phyloP scores from a whole-genome alignment of 2,329 filamentous ascomycete species.

The Colletotrichum scovillei region DNA sequence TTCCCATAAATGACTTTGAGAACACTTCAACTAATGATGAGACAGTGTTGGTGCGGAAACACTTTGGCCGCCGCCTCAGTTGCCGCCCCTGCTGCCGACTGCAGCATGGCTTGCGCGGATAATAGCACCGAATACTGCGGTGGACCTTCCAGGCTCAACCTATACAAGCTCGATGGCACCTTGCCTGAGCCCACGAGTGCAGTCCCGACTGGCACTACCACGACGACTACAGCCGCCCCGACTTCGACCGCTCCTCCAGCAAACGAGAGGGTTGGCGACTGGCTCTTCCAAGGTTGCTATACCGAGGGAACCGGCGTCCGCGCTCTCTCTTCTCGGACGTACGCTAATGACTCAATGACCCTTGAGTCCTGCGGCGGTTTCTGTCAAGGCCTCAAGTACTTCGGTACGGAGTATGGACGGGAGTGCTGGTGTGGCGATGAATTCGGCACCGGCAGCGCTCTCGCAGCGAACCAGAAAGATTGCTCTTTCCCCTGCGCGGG shows the following conservation, averaged over 20 bases:
- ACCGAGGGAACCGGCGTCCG: conserved; percentile 46
- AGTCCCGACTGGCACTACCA: background rate
- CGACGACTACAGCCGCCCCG: background rate
- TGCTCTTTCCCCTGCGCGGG: conserved; percentile 49
- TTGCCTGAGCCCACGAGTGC: conserved; percentile 10
- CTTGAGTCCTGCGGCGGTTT: conserved; percentile 47
- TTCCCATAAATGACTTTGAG: too few species aligned
- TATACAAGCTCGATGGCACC: conserved; percentile 43
- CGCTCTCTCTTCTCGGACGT: conserved; percentile 43
- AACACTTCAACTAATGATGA: background rate
- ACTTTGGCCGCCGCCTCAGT: conserved; percentile 42
- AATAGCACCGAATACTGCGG: conserved; percentile 52
- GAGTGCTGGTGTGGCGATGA: conserved; percentile 53
- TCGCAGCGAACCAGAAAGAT: conserved; percentile 44
- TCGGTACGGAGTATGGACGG: conserved; percentile 48
- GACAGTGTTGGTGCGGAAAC: conserved; percentile 52
- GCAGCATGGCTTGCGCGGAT: conserved; percentile 47
- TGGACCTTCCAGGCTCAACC: conserved; percentile 47
- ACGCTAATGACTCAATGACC: conserved; percentile 48
- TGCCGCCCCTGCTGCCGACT: conserved; percentile 44
- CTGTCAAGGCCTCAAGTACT: conserved; percentile 45
- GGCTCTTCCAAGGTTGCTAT: conserved; percentile 50
- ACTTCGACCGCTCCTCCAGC: conserved; percentile 7
- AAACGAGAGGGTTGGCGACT: conserved; percentile 42
- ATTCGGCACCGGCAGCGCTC: conserved; percentile 42